A percentile compares a stretch with the other conserved stretches of the same genome.
These are phyloP conservation scores for Pezicula neosporulosa DNA, from an alignment of 2,329 filamentous ascomycete species.

Conservation along the genomic window DNA sequence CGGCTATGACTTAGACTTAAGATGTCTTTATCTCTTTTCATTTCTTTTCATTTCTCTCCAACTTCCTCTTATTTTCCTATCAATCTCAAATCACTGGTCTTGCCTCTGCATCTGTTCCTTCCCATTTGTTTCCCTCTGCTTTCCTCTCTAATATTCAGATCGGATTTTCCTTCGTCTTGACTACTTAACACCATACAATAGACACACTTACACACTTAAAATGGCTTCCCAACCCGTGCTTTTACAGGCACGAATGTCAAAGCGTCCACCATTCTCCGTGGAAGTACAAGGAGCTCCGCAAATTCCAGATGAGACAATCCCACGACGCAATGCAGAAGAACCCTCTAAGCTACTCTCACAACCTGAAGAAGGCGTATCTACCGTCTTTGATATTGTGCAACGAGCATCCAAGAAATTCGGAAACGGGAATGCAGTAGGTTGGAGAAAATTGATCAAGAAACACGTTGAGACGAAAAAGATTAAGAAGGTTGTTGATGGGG, in stretches of 20 bases:
- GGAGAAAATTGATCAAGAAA: constrained; percentile 67
- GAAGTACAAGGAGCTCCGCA: constrained; percentile 54
- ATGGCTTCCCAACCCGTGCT: not conserved
- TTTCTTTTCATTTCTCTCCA: too few relatives aligned
- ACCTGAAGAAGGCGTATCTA: constrained; percentile 41
- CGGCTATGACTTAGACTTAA: too few relatives aligned
- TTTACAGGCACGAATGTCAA: constrained; percentile 15
- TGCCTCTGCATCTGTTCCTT: too few relatives aligned
- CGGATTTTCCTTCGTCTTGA: too few relatives aligned
- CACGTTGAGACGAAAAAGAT: constrained; percentile 82
- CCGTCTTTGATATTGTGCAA: constrained; percentile 67
- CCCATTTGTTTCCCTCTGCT: too few relatives aligned
- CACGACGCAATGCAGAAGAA: constrained; percentile 41
- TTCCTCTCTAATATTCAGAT: too few relatives aligned
- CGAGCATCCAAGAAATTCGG: constrained; percentile 61
- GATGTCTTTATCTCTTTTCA: too few relatives aligned
- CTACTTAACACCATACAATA: too few relatives aligned
- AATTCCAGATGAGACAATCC: constrained; percentile 65
- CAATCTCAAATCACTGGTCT: too few relatives aligned
- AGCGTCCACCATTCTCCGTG: constrained; percentile 54
- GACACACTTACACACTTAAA: too few relatives aligned
- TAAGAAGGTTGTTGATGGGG: constrained; percentile 79
- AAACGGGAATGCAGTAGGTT: constrained; percentile 61
- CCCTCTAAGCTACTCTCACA: constrained; percentile 8
- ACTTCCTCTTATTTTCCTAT: too few relatives aligned